phyloP scores from a whole-genome alignment of 768 basidiomycete genomes.

The Hortiboletus flavorubellus region DNA sequence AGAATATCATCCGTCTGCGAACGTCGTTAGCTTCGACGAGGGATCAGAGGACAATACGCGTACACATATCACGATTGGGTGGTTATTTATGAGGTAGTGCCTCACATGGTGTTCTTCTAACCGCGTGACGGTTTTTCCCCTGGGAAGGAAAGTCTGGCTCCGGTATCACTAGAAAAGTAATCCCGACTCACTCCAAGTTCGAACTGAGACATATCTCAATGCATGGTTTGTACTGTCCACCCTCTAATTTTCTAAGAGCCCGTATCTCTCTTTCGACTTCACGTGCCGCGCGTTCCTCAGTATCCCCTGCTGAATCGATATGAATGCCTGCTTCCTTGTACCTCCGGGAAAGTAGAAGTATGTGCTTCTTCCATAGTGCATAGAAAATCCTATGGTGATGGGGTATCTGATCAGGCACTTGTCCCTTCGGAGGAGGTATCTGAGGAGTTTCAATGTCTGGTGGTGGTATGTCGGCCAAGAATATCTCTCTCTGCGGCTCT shows the following conservation, averaged over 20 bases:
- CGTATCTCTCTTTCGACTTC: slow-evolving; percentile 25
- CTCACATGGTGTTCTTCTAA: slow-evolving; percentile 72
- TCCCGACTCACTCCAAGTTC: slow-evolving; percentile 62
- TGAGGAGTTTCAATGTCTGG: slow-evolving; percentile 11
- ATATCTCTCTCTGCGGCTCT: slow-evolving; percentile 49
- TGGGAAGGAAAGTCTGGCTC: slow-evolving; percentile 23
- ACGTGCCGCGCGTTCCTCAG: slow-evolving; percentile 17
- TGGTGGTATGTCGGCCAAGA: slow-evolving; percentile 36
- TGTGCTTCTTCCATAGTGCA: slow-evolving; percentile 22
- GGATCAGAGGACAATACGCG: background rate
- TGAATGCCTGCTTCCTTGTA: slow-evolving; percentile 17
- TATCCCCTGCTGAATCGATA: slow-evolving; percentile 3
- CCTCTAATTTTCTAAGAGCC: slow-evolving; percentile 10
- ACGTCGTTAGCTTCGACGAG: background rate
- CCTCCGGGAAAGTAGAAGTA: slow-evolving; percentile 17
- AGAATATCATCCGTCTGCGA: slow-evolving; percentile 80
- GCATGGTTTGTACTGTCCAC: slow-evolving; percentile 44
- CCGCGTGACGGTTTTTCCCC: slow-evolving; percentile 63
- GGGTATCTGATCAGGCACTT: slow-evolving; percentile 19
- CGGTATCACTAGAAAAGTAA: background rate
- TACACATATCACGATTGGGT: slow-evolving; percentile 79
- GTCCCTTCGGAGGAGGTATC: slow-evolving; percentile 19
- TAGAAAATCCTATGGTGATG: slow-evolving; percentile 23
- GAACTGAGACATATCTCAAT: slow-evolving; percentile 83
- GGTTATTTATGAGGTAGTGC: slow-evolving; percentile 57